Evolutionary conservation across 2,329 filamentous ascomycete species (phyloP), one percentile per base, ranked within the genome.

Genomic region (Trichoderma guizhouense): DNA sequence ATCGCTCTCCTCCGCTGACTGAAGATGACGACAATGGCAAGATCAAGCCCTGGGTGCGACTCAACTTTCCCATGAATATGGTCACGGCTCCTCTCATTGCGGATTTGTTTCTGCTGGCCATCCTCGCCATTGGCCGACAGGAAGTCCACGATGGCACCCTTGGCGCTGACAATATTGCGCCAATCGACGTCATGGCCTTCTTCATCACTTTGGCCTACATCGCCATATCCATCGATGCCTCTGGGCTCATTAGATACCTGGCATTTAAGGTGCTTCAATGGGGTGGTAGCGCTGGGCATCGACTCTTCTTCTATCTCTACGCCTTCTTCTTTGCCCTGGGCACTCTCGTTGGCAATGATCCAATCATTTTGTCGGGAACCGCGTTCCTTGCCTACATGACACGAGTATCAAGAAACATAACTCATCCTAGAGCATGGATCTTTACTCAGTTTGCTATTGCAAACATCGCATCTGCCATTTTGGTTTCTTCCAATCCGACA

Each of bases 341-440:
- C 2, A 88, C 83, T 76, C 91, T 91, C 75, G 90, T 93, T 64
- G 92, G 92, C 8, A 94, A 93, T 72, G 92, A 94, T 74, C 91
- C 92, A 0, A 90, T 93, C 74, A 92, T 93, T 68, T 81, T 93
- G 0, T 93, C 91, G 0, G 92, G 92, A 1, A 94, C 91, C 0
- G 88, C 92, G 0, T 93, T 93, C 71, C 85, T 93, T 14, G 90
- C 91, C 3, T 94, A 94, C 79, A 92, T 94, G 90, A 93, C 91
- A 0, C 85, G 91, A 7, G 91, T 93, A 0, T 93, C 91, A 0
- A 90, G 87, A 79, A 93, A 93, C 74, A 93, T 94, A 72, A 81
- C 86, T 12, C 88, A 92, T 71, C 91, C 92, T 0, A 83, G 89
- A 76, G 92, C 92, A 0, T 93, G 92, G 91, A 93, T 93, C 26